Evolutionary conservation across 139 green algal species (phyloP), one percentile per base, ranked within the genome.

Genomic region (Eudorina sp.): DNA sequence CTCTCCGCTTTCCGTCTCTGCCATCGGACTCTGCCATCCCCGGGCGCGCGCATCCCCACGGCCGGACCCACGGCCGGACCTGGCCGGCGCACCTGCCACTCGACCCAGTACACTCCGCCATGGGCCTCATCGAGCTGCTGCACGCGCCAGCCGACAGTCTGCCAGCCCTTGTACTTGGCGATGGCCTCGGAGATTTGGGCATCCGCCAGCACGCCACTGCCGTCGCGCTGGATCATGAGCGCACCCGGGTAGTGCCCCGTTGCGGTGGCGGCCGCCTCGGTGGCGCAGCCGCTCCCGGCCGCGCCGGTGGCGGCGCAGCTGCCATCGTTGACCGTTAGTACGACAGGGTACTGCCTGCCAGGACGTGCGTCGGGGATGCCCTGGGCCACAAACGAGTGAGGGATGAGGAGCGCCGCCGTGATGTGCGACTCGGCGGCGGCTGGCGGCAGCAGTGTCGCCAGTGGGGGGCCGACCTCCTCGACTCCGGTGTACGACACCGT

Each of bases 71-170:
- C n/a, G n/a, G 31, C 31, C 13, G 48, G 41, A 31, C n/a, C n/a
- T n/a, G 19, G 41, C 13, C n/a, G 46, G 41, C 46, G 75, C 53
- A 83, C 75, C 21, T 38, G 48, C 75, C 75, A 83, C 48, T 68
- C 75, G 25, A 83, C 51, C 48, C 25, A 41, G 40, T 51, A 68
- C 75, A 48, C 45, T 25, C 70, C 66, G 38, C 66, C 41, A 7
- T 25, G 38, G 16, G 18, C 19, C 48, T 83, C 75, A 7, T 36
- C 48, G 31, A 68, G 53, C 46, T 69, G 4, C 46, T 31, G n/a
- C 53, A 83, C 9, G n/a, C 21, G 29, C 75, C 75, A 83, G 6
- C 75, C 75, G 16, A 69, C 51, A 14, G 75, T 83, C 41, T 0
- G 18, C 75, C 75, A 83, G 34, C 75, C 75, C 1, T 36, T 6